Evolutionary conservation across 805 yeast genomes (phyloP).

Genomic region (Candida multigemmis): DNA sequence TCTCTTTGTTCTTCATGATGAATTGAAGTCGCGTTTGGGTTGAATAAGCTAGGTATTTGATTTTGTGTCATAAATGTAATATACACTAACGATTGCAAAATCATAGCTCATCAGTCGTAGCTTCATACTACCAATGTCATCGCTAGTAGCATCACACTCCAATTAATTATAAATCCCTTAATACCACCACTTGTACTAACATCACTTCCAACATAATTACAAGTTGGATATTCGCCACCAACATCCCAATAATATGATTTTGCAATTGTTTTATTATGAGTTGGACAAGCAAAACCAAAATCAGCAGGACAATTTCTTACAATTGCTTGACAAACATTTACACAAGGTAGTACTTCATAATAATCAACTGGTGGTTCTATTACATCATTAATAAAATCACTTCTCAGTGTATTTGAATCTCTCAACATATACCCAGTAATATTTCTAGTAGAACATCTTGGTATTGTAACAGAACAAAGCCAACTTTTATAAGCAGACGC

Average conservation of each 20-base stretch:
- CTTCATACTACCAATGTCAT: too few species aligned
- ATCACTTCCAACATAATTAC: constrained; percentile 26
- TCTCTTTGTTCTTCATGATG: constrained; percentile 20
- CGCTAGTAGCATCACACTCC: too few species aligned
- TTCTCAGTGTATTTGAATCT: constrained; percentile 46
- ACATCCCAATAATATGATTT: constrained; percentile 38
- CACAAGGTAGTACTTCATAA: constrained; percentile 81
- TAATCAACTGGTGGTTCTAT: constrained; percentile 51
- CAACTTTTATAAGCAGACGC: constrained; percentile 64
- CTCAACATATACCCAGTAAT: constrained; percentile 38
- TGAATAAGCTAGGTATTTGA: too few species aligned
- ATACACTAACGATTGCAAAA: too few species aligned
- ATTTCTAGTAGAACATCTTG: constrained; percentile 62
- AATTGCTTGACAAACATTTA: constrained; percentile 67
- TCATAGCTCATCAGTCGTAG: too few species aligned
- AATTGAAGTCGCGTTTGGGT: too few species aligned
- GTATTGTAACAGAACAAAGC: constrained; percentile 85
- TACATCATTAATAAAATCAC: constrained; percentile 40
- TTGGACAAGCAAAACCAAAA: constrained; percentile 72
- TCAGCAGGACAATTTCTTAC: constrained; percentile 78
- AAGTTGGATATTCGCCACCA: constrained; percentile 16
- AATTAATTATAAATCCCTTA: constrained; percentile 4
- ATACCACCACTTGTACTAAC: constrained; percentile 4
- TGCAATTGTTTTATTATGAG: constrained; percentile 17
- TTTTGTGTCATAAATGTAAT: too few species aligned